Conservation (phyloP, 2,329 filamentous ascomycete species). For the Claviceps lovelessii region DNA sequence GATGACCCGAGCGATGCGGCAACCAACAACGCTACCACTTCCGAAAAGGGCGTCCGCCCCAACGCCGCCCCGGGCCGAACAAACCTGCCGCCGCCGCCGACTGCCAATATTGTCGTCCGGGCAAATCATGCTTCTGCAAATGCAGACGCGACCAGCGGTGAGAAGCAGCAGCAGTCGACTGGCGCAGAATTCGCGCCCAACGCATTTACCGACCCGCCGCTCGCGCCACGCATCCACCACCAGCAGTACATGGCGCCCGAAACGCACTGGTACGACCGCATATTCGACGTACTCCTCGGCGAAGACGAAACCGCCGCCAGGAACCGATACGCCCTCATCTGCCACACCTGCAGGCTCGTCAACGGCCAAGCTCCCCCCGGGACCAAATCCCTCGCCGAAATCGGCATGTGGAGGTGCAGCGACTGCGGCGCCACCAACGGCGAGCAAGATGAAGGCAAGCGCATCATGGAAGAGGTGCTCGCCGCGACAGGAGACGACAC, state of each 20-base stretch:
- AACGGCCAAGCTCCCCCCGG: conserved; percentile 94
- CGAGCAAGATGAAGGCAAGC: conserved; percentile 59
- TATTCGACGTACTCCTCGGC: conserved; percentile 80
- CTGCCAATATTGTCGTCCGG: conserved; percentile 46
- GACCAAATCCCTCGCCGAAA: conserved; percentile 57
- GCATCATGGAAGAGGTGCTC: conserved; percentile 55
- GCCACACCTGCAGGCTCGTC: conserved; percentile 66
- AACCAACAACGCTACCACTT: not conserved
- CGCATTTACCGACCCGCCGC: conserved; percentile 24
- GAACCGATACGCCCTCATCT: conserved; percentile 82
- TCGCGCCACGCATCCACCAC: conserved; percentile 3
- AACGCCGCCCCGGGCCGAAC: conserved; percentile 21
- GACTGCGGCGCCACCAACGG: conserved; percentile 75
- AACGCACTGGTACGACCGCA: conserved; percentile 82
- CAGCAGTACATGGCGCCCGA: conserved; percentile 17
- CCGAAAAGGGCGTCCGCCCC: conserved; percentile 6
- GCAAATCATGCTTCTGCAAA: conserved; percentile 10
- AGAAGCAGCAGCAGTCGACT: not conserved
- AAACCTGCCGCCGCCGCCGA: conserved; percentile 41
- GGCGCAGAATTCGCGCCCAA: conserved; percentile 60
- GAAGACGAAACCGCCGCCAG: conserved; percentile 89
- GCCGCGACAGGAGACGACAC: conserved; percentile 11
- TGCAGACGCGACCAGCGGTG: not conserved
- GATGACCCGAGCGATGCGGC: conserved; percentile 4
- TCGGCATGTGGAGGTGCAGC: conserved; percentile 81